These are phyloP conservation scores for Cladochytrium replicatum DNA, from an alignment of 192 early-diverging fungal genomes.

Conservation along the genomic window DNA sequence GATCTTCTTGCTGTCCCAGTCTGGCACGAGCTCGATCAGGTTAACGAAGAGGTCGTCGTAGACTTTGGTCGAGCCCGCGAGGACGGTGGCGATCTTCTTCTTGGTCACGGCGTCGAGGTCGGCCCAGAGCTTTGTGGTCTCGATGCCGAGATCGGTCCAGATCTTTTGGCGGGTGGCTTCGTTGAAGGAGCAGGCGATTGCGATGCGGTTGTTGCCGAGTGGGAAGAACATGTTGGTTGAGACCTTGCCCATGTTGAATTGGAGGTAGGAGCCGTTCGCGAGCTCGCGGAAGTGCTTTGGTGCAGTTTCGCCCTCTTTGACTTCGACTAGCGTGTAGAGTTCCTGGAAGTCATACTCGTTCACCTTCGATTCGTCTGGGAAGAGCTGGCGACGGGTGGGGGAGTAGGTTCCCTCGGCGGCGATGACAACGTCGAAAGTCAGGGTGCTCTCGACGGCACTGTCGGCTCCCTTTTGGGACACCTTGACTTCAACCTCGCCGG, in stretches of 20 bases:
- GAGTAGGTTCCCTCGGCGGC: neutral
- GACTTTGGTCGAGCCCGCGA: too few relatives aligned
- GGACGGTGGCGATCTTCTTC: too few relatives aligned
- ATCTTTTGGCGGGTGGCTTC: neutral
- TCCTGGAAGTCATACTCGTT: neutral
- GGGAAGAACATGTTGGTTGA: too few relatives aligned
- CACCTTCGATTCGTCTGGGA: neutral
- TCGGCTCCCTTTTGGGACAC: neutral
- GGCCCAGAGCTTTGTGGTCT: too few relatives aligned
- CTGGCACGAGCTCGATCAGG: too few relatives aligned
- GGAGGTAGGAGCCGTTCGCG: too few relatives aligned
- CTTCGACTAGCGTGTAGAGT: too few relatives aligned
- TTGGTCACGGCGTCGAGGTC: too few relatives aligned
- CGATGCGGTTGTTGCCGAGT: too few relatives aligned
- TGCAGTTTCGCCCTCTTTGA: neutral
- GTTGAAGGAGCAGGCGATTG: neutral
- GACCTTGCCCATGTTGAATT: neutral
- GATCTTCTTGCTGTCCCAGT: too few relatives aligned
- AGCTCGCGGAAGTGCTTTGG: neutral
- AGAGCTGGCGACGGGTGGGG: neutral
- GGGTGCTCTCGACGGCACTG: neutral
- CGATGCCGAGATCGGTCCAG: neutral
- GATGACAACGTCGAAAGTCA: neutral
- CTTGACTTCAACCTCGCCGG: neutral
- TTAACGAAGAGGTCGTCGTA: too few relatives aligned